Base-by-base conservation (phyloP, 169 alveolate genomes). In the Pseudocohnilembus persalinus region DNA sequence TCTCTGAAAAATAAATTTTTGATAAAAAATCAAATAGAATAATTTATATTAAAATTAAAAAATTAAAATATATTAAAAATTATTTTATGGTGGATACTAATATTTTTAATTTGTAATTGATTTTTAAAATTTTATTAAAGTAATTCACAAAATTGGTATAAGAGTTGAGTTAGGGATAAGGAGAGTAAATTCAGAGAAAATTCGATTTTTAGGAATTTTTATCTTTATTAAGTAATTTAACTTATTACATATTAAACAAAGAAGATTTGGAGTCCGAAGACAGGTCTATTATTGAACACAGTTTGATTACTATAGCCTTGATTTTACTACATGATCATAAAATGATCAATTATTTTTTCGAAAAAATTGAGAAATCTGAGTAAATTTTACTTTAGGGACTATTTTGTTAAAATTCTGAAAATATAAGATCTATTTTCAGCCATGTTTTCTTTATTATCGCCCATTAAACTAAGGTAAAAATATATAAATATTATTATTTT, bases 261-360 rank as follows among this genome's bases (percentile, higher is more conserved):
- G 77, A 81, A 28, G 95, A 93, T 35, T 76, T 88, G 28, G 90
- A 84, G 33, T 27, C 31, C 63, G 94, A 89, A 74, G 95, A 93
- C 73, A 84, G 82, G 73, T 33, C 30, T 29, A 91, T 93, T 30
- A 74, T 93, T 74, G 95, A 92, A 29, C 89, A 84, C 30, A 83
- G 90, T 79, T 31, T 90, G 4, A 85, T 81, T 25, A 77, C 84
- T n/a, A 88, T 92, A 83, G 91, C 83, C 76, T 93, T 84, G 20
- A 81, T 77, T 26, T 83, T 82, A 29, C 32, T 85, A 32, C 83
- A 87, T 68, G 77, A 86, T 86, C 81, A 87, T 4, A 32, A 28
- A 20, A 27, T 89, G 25, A 49, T 76, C 29, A 73, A 85, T 27
- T 33, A 78, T 0, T 89, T 83, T 79, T 85, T 78, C 31, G 29